Conservation (phyloP, 2,329 filamentous ascomycete species). For the Neopestalotiopsis clavispora region DNA sequence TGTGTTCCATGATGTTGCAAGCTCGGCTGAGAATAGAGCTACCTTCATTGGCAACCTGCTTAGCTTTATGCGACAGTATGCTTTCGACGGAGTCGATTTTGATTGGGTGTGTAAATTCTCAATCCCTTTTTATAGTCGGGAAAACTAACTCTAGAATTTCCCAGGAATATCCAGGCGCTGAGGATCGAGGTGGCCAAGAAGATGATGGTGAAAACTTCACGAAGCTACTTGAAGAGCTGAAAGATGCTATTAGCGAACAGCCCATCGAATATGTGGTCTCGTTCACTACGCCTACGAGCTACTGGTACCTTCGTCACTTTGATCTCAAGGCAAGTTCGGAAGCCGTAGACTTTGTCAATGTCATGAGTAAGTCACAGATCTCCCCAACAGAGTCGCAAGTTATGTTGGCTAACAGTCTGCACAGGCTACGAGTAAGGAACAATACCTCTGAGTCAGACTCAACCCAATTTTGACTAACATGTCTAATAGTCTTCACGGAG, state of each 20-base stretch:
- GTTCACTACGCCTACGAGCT: constrained; percentile 26
- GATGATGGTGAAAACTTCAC: no score
- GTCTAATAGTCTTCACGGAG: constrained; percentile 35
- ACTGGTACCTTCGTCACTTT: constrained; percentile 34
- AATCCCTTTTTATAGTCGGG: no score
- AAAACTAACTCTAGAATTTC: no score
- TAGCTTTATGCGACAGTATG: constrained; percentile 27
- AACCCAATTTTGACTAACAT: constrained; percentile 37
- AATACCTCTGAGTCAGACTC: no score
- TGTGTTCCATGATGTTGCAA: constrained; percentile 24
- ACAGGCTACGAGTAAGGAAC: no score
- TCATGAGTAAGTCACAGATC: no score
- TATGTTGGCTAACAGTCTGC: no score
- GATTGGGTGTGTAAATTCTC: constrained; percentile 30
- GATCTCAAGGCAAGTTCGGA: constrained; percentile 27
- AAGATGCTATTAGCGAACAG: constrained; percentile 13
- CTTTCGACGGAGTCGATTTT: constrained; percentile 32
- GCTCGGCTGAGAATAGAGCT: no score
- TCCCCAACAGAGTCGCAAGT: no score
- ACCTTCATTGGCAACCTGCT: constrained; percentile 28
- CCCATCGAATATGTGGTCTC: constrained; percentile 20
- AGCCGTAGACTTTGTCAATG: constrained; percentile 34
- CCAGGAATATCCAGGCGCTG: no score
- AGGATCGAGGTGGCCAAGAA: no score
- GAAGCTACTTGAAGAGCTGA: constrained; percentile 48